Evolutionary conservation across 2,329 filamentous ascomycete genomes (phyloP).

Genomic region (Scortechinia acanthostroma): DNA sequence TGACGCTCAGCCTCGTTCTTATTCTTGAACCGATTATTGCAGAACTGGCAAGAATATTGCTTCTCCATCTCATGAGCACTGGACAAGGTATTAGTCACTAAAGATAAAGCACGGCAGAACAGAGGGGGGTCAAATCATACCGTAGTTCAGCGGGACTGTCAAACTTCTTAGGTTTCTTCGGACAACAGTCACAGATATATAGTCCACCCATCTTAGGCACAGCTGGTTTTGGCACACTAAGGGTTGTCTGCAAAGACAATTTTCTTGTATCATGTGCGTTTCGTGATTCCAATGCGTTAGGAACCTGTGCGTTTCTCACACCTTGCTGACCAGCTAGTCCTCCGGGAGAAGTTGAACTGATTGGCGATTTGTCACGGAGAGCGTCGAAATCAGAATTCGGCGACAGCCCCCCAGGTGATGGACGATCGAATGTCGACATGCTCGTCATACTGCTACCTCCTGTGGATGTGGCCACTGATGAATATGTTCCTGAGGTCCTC

Average conservation of each 20-base stretch:
- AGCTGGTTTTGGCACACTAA: conserved; percentile 18
- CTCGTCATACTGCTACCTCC: conserved; percentile 54
- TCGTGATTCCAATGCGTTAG: not conserved
- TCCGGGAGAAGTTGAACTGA: conserved; percentile 27
- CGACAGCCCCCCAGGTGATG: conserved; percentile 48
- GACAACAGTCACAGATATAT: conserved; percentile 46
- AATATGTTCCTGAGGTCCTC: conserved; percentile 52
- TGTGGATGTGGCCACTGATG: conserved; percentile 40
- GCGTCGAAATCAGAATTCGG: conserved; percentile 9
- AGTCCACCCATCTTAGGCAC: conserved; percentile 15
- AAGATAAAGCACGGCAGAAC: conserved; percentile 2
- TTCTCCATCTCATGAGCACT: conserved; percentile 43
- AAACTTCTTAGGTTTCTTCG: conserved; percentile 48
- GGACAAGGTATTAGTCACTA: conserved; percentile 4
- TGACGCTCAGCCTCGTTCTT: conserved; percentile 49
- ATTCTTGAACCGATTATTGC: conserved; percentile 48
- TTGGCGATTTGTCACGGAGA: conserved; percentile 32
- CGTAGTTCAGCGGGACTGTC: conserved; percentile 39
- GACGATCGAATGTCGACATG: conserved; percentile 46
- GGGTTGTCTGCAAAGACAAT: conserved; percentile 26
- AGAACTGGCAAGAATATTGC: conserved; percentile 43
- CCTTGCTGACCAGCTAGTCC: conserved; percentile 14
- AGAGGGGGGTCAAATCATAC: conserved; percentile 32
- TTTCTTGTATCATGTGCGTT: conserved; percentile 15
- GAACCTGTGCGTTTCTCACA: conserved; percentile 11